These are phyloP conservation scores for Alternaria sp. DNA, from an alignment of 2,329 filamentous ascomycete genomes.

Conservation along the genomic window DNA sequence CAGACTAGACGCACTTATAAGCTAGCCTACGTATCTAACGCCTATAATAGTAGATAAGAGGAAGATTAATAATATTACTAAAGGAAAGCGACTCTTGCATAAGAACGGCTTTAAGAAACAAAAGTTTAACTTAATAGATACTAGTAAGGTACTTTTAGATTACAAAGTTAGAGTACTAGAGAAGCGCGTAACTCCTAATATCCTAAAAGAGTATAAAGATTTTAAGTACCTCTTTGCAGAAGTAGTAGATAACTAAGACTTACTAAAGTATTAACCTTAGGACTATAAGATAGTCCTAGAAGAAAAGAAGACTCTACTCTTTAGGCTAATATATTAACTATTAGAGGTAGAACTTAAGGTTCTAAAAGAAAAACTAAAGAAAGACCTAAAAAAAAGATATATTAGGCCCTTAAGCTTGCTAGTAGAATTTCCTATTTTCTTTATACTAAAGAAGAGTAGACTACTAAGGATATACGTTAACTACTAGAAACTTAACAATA, in stretches of 20 bases:
- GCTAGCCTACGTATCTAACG: background rate
- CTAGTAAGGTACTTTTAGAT: background rate
- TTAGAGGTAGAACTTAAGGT: background rate
- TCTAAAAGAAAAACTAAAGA: background rate
- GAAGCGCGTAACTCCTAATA: background rate
- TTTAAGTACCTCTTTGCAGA: constrained; percentile 1
- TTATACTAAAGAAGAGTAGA: constrained; percentile 10
- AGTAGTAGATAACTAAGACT: background rate
- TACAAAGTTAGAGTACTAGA: background rate
- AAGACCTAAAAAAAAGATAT: background rate
- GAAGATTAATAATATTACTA: background rate
- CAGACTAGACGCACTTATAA: background rate
- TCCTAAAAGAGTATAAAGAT: constrained; percentile 1
- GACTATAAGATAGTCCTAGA: constrained; percentile 6
- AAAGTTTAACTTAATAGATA: background rate
- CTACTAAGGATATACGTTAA: constrained; percentile 8
- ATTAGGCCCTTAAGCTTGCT: background rate
- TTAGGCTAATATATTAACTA: background rate
- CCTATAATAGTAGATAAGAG: background rate
- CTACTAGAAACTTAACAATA: rapidly evolving
- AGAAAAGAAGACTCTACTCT: background rate
- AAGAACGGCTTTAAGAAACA: background rate
- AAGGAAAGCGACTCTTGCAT: background rate
- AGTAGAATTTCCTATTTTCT: constrained; percentile 10
- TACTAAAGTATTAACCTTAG: constrained; percentile 8